Conservation (phyloP, 2,329 filamentous ascomycete genomes). For the Botrytis hyacinthi region DNA sequence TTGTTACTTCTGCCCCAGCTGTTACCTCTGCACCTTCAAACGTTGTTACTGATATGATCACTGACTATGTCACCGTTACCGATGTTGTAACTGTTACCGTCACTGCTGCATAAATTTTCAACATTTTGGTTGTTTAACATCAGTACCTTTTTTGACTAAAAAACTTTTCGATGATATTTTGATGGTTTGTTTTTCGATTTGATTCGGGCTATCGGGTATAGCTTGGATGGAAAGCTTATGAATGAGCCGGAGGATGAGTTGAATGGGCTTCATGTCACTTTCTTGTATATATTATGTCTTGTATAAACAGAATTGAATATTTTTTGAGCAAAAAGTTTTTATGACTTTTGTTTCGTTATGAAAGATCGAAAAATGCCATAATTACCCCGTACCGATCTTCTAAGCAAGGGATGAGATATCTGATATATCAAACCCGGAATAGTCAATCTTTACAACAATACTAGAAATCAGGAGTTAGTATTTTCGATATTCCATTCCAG, state of each 20-base stretch:
- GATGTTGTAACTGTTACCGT: conserved; percentile 16
- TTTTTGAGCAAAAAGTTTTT: background rate
- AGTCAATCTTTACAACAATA: fast-evolving
- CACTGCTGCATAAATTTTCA: background rate
- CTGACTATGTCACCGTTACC: background rate
- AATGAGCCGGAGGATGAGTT: background rate
- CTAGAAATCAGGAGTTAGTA: background rate
- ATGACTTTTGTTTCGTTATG: background rate
- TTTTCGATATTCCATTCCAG: fast-evolving
- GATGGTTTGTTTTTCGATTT: background rate
- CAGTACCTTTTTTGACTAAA: background rate
- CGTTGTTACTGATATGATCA: background rate
- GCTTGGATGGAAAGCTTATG: background rate
- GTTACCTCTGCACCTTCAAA: background rate
- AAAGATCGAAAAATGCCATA: background rate
- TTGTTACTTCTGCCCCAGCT: background rate
- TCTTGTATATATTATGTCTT: conserved; percentile 16
- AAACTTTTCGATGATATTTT: background rate
- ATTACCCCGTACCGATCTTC: too few relatives aligned
- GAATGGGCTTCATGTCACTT: conserved; percentile 6
- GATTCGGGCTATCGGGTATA: background rate
- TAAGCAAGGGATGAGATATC: fast-evolving
- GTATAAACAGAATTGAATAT: background rate
- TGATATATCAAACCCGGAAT: fast-evolving
- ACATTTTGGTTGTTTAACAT: background rate